A percentile compares a stretch with the other conserved stretches of the same genome.
Evolutionary conservation across 2,329 filamentous ascomycete genomes (phyloP).

Genomic region (Ceratocystis destructans): DNA sequence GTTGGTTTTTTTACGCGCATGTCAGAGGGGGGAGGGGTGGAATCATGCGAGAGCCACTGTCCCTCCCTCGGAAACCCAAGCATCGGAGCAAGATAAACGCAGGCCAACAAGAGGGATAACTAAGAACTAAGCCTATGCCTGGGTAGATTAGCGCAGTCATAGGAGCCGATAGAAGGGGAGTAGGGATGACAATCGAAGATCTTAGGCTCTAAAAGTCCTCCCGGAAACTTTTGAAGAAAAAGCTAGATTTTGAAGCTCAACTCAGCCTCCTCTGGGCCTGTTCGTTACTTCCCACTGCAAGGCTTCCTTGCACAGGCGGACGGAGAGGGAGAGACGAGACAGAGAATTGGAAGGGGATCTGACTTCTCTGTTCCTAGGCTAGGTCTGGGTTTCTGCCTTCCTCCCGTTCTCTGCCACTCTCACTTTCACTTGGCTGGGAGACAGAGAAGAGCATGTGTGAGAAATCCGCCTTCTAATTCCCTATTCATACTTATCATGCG

Average conservation of each 20-base stretch:
- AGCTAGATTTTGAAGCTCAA: neutral
- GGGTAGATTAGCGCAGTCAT: no score
- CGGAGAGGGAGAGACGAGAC: neutral
- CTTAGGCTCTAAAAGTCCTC: neutral
- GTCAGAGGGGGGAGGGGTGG: no score
- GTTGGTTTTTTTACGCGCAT: no score
- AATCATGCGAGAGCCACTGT: no score
- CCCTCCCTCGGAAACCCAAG: no score
- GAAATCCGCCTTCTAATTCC: neutral
- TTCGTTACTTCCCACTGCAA: neutral
- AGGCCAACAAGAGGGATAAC: no score
- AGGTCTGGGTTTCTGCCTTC: neutral
- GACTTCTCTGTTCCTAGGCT: no score
- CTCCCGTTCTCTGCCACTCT: neutral
- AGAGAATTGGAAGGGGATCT: neutral
- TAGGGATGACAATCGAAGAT: constrained; percentile 2
- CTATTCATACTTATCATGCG: neutral
- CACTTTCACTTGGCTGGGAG: neutral
- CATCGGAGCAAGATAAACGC: no score
- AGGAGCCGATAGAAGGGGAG: neutral
- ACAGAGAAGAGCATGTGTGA: neutral
- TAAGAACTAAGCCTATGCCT: no score
- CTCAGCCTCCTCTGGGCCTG: neutral
- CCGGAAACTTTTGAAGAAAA: neutral
- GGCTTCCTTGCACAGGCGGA: neutral